Percentiles rank a stretch among this genome's conserved stretches.
Conservation (phyloP, 2,329 filamentous ascomycete genomes). For the Fusarium chlamydosporum region DNA sequence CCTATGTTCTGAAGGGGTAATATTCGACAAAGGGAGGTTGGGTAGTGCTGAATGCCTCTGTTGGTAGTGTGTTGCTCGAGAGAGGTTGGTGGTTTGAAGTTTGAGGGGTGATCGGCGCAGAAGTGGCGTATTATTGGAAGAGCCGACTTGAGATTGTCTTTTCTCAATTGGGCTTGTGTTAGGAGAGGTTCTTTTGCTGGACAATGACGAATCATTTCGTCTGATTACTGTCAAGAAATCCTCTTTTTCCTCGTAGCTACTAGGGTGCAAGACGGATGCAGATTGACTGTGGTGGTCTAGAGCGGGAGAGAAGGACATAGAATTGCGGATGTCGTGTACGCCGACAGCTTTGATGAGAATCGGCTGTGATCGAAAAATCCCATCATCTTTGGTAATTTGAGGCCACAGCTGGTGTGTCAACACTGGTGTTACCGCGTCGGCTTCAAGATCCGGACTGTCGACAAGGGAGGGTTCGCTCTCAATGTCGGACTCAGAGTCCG, state of each 20-base stretch:
- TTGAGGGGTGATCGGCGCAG: slow-evolving; percentile 7
- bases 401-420: neutral
- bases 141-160: neutral
- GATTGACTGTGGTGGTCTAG: slow-evolving; percentile 25
- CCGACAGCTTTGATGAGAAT: slow-evolving; percentile 7
- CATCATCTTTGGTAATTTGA: neutral
- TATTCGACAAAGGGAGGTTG: neutral
- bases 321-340: slow-evolving; percentile 22
- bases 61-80: neutral
- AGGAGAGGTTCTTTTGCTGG: neutral
- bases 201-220: neutral
- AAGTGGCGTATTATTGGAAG: neutral
- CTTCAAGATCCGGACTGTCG: neutral
- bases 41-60: slow-evolving; percentile 13
- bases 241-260: slow-evolving; percentile 11
- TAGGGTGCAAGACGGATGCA: slow-evolving; percentile 3
- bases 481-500: neutral
- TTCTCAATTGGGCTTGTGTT: neutral
- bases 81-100: slow-evolving; percentile 22
- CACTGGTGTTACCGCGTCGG: neutral
- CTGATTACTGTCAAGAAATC: slow-evolving; percentile 16
- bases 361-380: neutral
- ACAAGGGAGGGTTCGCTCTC: slow-evolving; percentile 12
- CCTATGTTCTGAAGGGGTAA: neutral
- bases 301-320: slow-evolving; percentile 16